A percentile compares a stretch with the other conserved stretches of the same genome.
Evolutionary conservation across 202 grass and related monocot genomes (phyloP).

Genomic region (Eragrostis tef): DNA sequence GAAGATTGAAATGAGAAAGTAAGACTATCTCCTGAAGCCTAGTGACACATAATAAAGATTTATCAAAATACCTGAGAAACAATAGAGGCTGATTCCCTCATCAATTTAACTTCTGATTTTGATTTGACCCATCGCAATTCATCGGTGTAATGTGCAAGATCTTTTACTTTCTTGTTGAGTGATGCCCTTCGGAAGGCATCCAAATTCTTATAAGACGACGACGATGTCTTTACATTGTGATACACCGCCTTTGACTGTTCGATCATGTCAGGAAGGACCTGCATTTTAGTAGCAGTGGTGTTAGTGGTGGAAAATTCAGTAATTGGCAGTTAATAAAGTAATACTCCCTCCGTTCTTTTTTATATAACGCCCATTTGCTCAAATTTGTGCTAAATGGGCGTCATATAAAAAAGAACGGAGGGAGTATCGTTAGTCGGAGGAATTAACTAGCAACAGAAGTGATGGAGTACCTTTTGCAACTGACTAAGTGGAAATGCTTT

Average conservation of each 20-base stretch:
- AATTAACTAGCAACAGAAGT: no score
- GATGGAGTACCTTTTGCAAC: slow-evolving; percentile 59
- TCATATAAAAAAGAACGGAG: no score
- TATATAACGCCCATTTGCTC: no score
- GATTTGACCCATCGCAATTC: slow-evolving; percentile 91
- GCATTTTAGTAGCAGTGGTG: slow-evolving; percentile 41
- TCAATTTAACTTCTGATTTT: slow-evolving; percentile 72
- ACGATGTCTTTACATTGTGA: slow-evolving; percentile 73
- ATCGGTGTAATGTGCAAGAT: slow-evolving; percentile 70
- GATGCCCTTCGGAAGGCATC: slow-evolving; percentile 72
- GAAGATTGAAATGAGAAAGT: slow-evolving; percentile 26
- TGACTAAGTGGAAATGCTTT: slow-evolving; percentile 76
- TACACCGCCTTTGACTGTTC: slow-evolving; percentile 62
- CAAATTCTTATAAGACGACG: slow-evolving; percentile 68
- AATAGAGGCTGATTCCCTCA: slow-evolving; percentile 88
- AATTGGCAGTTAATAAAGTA: slow-evolving; percentile 25
- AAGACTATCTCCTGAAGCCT: neutral
- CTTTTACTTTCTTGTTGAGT: slow-evolving; percentile 67
- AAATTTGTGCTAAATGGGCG: no score
- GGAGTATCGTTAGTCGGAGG: no score
- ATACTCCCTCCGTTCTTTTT: no score
- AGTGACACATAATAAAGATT: neutral
- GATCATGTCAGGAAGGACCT: slow-evolving; percentile 85
- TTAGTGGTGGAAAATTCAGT: slow-evolving; percentile 37
- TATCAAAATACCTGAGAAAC: slow-evolving; percentile 76